These are phyloP conservation scores for Musa beccarii DNA, from an alignment of 176 grass and related monocot species.

Conservation along the genomic window DNA sequence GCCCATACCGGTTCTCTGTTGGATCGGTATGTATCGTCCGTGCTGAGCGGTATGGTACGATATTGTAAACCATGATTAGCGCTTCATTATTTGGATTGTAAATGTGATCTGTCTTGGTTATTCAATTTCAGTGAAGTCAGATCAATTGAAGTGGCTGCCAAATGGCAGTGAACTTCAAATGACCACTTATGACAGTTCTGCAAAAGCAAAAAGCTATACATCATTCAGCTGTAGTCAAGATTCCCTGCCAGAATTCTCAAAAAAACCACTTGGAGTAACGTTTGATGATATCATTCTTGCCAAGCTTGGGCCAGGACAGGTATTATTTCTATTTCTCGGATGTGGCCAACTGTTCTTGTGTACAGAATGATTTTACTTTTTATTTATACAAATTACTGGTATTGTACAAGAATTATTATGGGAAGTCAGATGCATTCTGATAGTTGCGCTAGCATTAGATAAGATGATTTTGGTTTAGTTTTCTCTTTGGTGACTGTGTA, in stretches of 20 bases:
- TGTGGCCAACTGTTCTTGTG: not conserved
- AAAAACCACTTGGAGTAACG: slow-evolving; percentile 47
- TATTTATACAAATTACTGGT: not conserved
- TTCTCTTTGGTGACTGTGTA: not conserved
- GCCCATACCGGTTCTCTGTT: too few relatives aligned
- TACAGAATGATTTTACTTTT: not conserved
- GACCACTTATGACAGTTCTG: slow-evolving; percentile 33
- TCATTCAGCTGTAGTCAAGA: slow-evolving; percentile 61
- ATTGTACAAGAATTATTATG: not conserved
- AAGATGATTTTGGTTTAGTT: not conserved
- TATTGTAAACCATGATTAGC: not conserved
- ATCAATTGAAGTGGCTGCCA: slow-evolving; percentile 77
- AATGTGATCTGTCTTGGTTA: not conserved
- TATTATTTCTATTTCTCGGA: slow-evolving; percentile 8
- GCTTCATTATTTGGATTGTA: not conserved
- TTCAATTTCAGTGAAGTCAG: slow-evolving; percentile 56
- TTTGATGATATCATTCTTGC: slow-evolving; percentile 73
- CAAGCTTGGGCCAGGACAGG: slow-evolving; percentile 88
- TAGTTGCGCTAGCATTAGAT: not conserved
- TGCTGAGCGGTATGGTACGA: too few relatives aligned
- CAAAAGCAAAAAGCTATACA: slow-evolving; percentile 61
- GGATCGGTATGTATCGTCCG: too few relatives aligned
- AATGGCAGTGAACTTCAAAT: slow-evolving; percentile 72
- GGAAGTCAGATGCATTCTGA: not conserved
- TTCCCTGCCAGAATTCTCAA: slow-evolving; percentile 24